Evolutionary conservation across 2,329 filamentous ascomycete species (phyloP), one percentile per base, ranked within the genome.

Genomic region (Apiospora malaysiana): DNA sequence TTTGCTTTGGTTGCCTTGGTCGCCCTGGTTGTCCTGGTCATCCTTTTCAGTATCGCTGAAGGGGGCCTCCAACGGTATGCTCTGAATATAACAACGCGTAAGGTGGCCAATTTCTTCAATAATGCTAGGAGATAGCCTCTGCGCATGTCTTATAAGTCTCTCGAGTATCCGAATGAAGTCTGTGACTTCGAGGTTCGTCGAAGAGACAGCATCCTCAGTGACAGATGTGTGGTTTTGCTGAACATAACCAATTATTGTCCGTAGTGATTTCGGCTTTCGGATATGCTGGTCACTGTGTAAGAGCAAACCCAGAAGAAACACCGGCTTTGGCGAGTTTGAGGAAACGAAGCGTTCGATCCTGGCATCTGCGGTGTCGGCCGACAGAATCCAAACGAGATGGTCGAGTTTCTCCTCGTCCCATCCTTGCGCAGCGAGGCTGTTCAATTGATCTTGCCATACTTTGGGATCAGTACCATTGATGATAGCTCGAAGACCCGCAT

Each of bases 321-420:
- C 72, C 2, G 83, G 83, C 70, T 82, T 83, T 9, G 76, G 78
- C 10, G 71, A 73, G 32, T 79, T 74, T 23, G 74, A 77, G 0
- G 78, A 79, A 49, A 82, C 68, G 27, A 85, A 78, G 14, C 83
- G 79, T 63, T 79, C 73, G 8, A 82, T 75, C 18, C 80, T 80
- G 51, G 68, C 74, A 69, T 84, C 83, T 9, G 79, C 78, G 66
- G 79, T 74, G 8, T 78, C 71, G 0, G 77, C 81, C 0, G 76
- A 78, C 23, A 85, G 66, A 32, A 85, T 82, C 82, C 82, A 84
- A 51, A 81, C 70, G 83, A 83, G 85, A 49, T 81, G 80, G 16
- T 79, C 78, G 42, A 85, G 67, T 49, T 84, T 78, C 1, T 75
- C 75, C 70, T 76, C 76, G 1, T 75, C 74, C 71, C 81, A 77